phyloP scores from a whole-genome alignment of 352 stramenopile species.

The Thalassiosira hispida region DNA sequence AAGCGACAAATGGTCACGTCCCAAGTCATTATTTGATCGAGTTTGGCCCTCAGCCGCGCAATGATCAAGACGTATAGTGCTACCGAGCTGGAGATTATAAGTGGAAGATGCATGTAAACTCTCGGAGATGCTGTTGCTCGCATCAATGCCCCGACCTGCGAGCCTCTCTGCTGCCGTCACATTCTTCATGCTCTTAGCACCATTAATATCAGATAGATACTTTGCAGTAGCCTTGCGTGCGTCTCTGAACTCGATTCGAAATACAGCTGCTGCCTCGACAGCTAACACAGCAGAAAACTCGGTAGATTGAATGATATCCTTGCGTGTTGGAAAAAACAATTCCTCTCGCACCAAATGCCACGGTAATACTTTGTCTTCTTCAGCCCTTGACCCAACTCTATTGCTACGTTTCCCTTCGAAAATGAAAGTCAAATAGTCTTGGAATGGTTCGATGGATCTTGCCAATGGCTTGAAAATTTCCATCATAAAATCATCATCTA shows the following conservation, averaged over 20 bases:
- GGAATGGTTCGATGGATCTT: background rate
- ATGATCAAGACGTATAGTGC: background rate
- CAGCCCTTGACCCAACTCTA: background rate
- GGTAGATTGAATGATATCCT: constrained; percentile 27
- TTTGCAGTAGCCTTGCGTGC: constrained; percentile 30
- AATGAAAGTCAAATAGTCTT: background rate
- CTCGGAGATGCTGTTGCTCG: constrained; percentile 17
- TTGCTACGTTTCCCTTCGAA: background rate
- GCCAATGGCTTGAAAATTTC: background rate
- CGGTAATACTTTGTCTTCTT: background rate
- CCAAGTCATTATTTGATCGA: constrained; percentile 28
- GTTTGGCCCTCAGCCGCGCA: background rate
- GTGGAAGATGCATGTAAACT: constrained; percentile 1
- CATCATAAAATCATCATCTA: constrained; percentile 29
- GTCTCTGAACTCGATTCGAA: constrained; percentile 22
- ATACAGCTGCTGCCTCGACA: background rate
- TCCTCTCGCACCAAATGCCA: background rate
- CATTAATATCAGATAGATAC: constrained; percentile 22
- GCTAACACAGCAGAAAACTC: constrained; percentile 19
- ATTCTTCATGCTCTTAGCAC: constrained; percentile 7
- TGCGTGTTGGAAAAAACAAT: constrained; percentile 20
- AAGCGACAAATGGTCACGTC: constrained; percentile 6
- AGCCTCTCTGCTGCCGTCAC: constrained; percentile 10
- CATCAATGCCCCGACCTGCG: background rate
- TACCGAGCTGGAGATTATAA: background rate